Evolutionary conservation across 805 yeast species (phyloP).

Genomic region (Debaryomyces hansenii): DNA sequence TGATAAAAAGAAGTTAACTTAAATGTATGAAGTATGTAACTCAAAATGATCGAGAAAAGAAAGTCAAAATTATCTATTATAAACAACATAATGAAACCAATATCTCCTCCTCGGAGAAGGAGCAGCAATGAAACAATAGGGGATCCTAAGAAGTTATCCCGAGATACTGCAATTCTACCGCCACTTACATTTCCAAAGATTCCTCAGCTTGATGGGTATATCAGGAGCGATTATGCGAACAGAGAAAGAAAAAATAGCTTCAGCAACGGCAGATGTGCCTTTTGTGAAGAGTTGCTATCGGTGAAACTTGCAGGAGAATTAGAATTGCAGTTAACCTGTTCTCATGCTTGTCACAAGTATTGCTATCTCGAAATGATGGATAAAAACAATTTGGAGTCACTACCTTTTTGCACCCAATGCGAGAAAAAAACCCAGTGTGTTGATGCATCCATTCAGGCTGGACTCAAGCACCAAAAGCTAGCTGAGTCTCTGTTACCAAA

Average conservation of each 20-base stretch:
- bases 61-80: background rate
- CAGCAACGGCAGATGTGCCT: conserved; percentile 12
- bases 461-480: background rate
- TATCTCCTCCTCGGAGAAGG: background rate
- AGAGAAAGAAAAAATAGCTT: background rate
- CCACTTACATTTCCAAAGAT: background rate
- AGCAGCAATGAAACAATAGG: background rate
- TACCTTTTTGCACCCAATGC: conserved; percentile 15
- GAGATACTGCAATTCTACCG: background rate
- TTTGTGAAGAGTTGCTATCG: conserved; percentile 17
- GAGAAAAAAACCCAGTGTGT: conserved; percentile 11
- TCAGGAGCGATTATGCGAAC: too few relatives aligned
- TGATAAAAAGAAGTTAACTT: too few relatives aligned
- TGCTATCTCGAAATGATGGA: conserved; percentile 19
- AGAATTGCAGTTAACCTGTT: conserved; percentile 19
- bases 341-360: conserved; percentile 25
- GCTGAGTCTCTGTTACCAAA: background rate
- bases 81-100: background rate
- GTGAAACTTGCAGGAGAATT: conserved; percentile 15
- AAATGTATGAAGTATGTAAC: too few relatives aligned
- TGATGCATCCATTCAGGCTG: conserved; percentile 9
- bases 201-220: too few relatives aligned
- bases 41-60: background rate
- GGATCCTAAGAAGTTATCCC: background rate
- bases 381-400: conserved; percentile 6